Conservation (phyloP, 345 rosid species). For the Lumnitzera racemosa region DNA sequence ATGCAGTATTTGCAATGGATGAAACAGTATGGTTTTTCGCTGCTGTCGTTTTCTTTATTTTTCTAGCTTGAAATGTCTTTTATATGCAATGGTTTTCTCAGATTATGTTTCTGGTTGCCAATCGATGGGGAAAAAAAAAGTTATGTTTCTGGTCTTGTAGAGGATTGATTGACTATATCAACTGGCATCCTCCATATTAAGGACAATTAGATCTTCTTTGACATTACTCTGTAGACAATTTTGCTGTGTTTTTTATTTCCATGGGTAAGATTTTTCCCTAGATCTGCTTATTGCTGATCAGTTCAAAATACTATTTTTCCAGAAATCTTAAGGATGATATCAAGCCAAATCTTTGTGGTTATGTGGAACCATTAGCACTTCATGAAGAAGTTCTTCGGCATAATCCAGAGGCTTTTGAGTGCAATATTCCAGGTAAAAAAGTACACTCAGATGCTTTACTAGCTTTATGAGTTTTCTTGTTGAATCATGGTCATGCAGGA, state of each 20-base stretch:
- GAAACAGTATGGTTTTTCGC: too few relatives aligned
- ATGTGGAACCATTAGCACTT: conserved; percentile 47
- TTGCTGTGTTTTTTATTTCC: not conserved
- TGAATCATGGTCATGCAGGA: not conserved
- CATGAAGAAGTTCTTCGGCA: conserved; percentile 56
- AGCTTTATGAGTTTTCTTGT: not conserved
- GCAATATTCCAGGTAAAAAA: conserved; percentile 72
- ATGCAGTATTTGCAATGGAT: too few relatives aligned
- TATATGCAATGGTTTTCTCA: too few relatives aligned
- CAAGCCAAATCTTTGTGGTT: conserved; percentile 18
- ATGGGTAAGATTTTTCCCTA: not conserved
- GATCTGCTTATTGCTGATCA: not conserved
- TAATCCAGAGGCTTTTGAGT: conserved; percentile 77
- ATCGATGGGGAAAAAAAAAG: too few relatives aligned
- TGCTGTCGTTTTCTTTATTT: too few relatives aligned
- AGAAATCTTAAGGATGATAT: conserved; percentile 64
- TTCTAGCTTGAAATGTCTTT: too few relatives aligned
- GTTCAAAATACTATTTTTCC: conserved; percentile 10
- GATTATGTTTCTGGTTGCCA: too few relatives aligned
- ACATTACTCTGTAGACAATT: too few relatives aligned
- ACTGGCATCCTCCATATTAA: too few relatives aligned
- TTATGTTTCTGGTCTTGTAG: too few relatives aligned
- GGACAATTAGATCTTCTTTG: too few relatives aligned
- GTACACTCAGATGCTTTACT: conserved; percentile 19
- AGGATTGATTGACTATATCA: too few relatives aligned